Conservation (phyloP, 23 red algal genomes). For the Chondrus crispus region DNA sequence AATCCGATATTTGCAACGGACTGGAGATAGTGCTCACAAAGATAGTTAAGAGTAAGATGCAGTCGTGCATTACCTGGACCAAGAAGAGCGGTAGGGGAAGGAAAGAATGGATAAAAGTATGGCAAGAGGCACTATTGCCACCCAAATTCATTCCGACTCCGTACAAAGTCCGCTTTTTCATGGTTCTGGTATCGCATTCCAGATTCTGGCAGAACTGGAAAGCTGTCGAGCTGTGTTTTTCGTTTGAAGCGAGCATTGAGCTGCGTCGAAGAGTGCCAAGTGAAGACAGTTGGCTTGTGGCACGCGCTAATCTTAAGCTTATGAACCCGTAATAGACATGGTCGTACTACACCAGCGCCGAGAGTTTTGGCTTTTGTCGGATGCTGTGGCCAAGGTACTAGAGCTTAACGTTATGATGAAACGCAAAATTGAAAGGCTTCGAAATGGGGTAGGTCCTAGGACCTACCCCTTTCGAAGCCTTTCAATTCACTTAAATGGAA, state of each 20-base stretch:
- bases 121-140: neutral
- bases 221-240: neutral
- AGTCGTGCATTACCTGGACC: conserved; percentile 2
- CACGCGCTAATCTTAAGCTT: no score
- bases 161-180: neutral
- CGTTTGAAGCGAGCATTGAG: neutral
- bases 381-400: no score
- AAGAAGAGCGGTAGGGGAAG: neutral
- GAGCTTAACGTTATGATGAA: no score
- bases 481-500: no score
- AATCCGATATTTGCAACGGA: neutral
- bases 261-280: neutral
- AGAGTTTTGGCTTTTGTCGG: no score
- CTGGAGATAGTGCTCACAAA: neutral
- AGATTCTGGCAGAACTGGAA: neutral
- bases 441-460: no score
- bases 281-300: neutral
- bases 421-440: no score
- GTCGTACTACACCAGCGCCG: no score
- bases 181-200: neutral
- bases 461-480: no score
- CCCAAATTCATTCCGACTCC: neutral
- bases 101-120: neutral
- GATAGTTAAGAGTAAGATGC: neutral
- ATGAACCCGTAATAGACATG: no score